Evolutionary conservation across 2,329 filamentous ascomycete species (phyloP).

Genomic region (Fusarium circinatum): DNA sequence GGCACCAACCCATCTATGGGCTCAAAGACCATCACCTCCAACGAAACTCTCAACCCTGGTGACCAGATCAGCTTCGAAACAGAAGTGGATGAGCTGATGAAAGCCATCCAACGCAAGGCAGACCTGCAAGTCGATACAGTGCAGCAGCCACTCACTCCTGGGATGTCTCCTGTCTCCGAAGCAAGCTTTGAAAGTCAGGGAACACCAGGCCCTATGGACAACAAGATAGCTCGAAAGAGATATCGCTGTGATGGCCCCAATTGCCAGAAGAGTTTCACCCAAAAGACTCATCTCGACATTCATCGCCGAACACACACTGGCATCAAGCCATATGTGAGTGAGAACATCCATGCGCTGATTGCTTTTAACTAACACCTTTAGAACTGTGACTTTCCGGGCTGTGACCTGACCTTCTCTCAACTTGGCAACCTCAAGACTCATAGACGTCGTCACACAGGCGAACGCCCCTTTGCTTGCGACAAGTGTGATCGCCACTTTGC

Average conservation of each 20-base stretch:
- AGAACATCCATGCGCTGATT: no score
- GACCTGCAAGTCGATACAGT: conserved; percentile 48
- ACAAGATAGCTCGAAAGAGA: conserved; percentile 60
- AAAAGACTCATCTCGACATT: conserved; percentile 93
- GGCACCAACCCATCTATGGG: conserved; percentile 44
- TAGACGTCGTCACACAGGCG: conserved; percentile 85
- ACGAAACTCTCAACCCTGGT: conserved; percentile 58
- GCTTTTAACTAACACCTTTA: conserved; percentile 46
- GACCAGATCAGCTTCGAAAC: conserved; percentile 77
- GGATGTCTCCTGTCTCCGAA: conserved; percentile 41
- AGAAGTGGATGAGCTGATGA: conserved; percentile 88
- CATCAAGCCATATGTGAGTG: conserved; percentile 85
- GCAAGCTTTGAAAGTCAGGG: conserved; percentile 33
- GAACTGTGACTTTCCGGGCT: conserved; percentile 77
- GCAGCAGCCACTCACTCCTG: conserved; percentile 43
- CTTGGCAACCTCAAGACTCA: conserved; percentile 94
- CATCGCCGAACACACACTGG: conserved; percentile 91
- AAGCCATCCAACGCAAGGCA: conserved; percentile 79
- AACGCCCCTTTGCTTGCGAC: conserved; percentile 84
- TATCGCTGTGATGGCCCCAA: conserved; percentile 79
- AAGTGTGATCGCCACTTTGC: conserved; percentile 85
- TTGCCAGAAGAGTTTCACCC: conserved; percentile 85
- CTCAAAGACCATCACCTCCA: conserved; percentile 57
- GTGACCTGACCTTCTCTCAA: conserved; percentile 86
- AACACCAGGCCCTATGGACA: conserved; percentile 39